Evolutionary conservation across 2,329 filamentous ascomycete species (phyloP).

Genomic region (Colletotrichum siamense): DNA sequence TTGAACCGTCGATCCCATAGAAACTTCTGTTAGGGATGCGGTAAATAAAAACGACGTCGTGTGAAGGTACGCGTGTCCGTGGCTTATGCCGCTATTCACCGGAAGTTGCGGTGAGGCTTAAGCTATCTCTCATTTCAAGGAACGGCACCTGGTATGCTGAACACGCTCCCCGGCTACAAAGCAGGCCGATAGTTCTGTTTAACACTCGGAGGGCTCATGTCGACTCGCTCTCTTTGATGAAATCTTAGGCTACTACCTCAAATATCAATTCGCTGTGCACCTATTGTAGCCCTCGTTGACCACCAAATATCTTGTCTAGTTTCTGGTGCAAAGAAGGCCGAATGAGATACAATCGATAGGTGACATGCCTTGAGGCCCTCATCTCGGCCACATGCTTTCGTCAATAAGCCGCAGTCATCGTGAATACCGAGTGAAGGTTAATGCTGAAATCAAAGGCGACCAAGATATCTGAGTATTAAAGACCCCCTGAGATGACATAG

Average conservation of each 20-base stretch:
- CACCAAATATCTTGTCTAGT: slow-evolving; percentile 25
- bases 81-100: too few relatives aligned
- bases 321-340: slow-evolving; percentile 25
- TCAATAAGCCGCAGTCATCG: background rate
- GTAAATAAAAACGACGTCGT: slow-evolving; percentile 35
- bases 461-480: background rate
- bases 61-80: slow-evolving; percentile 29
- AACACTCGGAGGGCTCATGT: slow-evolving; percentile 27
- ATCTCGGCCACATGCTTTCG: background rate
- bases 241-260: slow-evolving; percentile 35
- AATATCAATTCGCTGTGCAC: slow-evolving; percentile 26
- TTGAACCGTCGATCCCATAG: slow-evolving; percentile 26
- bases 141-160: slow-evolving; percentile 27
- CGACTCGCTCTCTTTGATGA: slow-evolving; percentile 35
- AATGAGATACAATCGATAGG: background rate
- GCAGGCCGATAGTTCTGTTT: slow-evolving; percentile 32
- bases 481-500: background rate
- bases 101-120: too few relatives aligned
- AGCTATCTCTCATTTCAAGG: background rate
- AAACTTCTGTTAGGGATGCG: slow-evolving; percentile 35
- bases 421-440: background rate
- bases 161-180: slow-evolving; percentile 35
- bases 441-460: background rate
- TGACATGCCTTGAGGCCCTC: background rate
- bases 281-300: slow-evolving; percentile 27